Evolutionary conservation across 768 basidiomycete genomes (phyloP), one percentile per base, ranked within the genome.

Genomic region (Mycena olivaceomarginata): DNA sequence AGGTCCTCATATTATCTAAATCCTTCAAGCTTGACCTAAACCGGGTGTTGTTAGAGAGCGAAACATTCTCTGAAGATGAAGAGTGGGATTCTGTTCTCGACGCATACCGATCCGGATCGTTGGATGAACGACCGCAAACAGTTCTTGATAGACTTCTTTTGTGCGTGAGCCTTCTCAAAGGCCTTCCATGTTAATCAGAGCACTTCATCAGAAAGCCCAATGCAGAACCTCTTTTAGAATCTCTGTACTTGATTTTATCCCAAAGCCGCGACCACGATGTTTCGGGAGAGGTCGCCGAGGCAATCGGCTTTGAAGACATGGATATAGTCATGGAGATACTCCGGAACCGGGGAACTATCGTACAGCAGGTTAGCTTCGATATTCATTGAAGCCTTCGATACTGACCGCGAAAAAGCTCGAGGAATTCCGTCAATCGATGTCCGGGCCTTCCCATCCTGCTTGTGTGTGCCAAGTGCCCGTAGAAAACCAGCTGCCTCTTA

Each of bases 271-370:
- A 94, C 78, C 95, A 97, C 41, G 92, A 91, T 25, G 94, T 98
- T 41, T 95, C 96, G 39, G 91, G 87, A 39, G 94, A 96, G 79
- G 83, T 99, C 12, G 91, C 91, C 10, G 97, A 98, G 75, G 86
- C 96, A 12, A 83, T 98, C 63, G 98, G 97, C 3, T 96, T 94
- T 82, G 95, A 98, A 66, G 91, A 94, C 20, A 92, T 99, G 64
- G 96, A 96, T 39, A 86, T 97, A 45, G 92, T 94, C 10, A 91
- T 91, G 85, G 91, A 95, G 56, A 89, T 98, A 39, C 84, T 98
- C 2, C 82, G 87, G 20, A 88, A 92, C 41, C 92, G 97, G 25
- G 76, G 79, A 9, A 82, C 84, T 1, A 82, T 94, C 43, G 87
- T 85, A 40, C 79, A 87, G 79, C 87, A 93, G 83, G 95, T 94